These are phyloP conservation scores for Globisporangium polare DNA, from an alignment of 352 stramenopile genomes.

Conservation along the genomic window DNA sequence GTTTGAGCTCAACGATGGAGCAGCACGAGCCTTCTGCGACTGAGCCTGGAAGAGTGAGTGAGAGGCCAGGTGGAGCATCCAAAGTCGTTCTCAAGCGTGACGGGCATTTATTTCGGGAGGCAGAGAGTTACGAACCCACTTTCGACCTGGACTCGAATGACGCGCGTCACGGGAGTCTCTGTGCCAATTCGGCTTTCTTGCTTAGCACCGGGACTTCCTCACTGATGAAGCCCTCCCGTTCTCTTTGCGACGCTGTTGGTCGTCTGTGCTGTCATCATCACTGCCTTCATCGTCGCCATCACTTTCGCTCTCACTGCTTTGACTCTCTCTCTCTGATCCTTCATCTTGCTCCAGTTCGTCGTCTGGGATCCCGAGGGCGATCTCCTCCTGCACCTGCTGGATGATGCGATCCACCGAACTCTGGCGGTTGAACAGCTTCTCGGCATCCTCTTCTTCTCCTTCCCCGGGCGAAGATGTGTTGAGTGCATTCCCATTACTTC, in stretches of 20 bases:
- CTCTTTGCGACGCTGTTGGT: neutral
- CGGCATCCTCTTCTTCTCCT: neutral
- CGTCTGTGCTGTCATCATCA: neutral
- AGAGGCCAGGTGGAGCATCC: neutral
- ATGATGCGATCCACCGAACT: conserved; percentile 43
- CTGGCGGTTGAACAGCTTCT: conserved; percentile 6
- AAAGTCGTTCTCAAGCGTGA: neutral
- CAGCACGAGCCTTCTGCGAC: too few relatives aligned
- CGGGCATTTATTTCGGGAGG: neutral
- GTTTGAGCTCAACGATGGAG: neutral
- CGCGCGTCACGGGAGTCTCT: neutral
- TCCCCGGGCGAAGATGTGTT: neutral
- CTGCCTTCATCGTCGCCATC: neutral
- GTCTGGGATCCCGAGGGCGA: conserved; percentile 45
- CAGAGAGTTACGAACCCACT: neutral
- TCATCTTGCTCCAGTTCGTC: conserved; percentile 21
- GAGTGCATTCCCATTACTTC: neutral
- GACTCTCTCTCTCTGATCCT: conserved; percentile 15
- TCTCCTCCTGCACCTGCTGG: conserved; percentile 56
- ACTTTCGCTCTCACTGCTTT: conserved; percentile 13
- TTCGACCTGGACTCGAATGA: neutral
- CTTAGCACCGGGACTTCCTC: neutral
- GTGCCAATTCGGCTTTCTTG: neutral
- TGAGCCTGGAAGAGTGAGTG: neutral
- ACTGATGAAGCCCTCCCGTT: neutral